Conservation (phyloP, 805 yeast species). For the Helenozyma rhizophorensis region DNA sequence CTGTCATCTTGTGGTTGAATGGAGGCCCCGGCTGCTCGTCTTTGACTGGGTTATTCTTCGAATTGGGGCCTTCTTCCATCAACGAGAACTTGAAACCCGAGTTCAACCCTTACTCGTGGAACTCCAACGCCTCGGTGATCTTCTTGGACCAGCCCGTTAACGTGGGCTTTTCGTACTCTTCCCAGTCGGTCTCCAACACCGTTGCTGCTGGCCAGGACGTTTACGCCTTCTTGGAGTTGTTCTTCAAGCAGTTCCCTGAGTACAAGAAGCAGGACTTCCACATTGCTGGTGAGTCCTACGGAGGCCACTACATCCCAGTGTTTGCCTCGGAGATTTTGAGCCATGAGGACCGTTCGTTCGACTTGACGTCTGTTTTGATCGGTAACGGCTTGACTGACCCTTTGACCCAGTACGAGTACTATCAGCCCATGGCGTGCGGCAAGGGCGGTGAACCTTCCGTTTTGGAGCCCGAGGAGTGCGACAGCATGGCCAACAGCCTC, state of each 20-base stretch:
- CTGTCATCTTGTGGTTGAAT: slow-evolving; percentile 85
- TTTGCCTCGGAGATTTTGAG: slow-evolving; percentile 77
- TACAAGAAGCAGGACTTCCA: slow-evolving; percentile 56
- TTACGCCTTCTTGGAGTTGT: slow-evolving; percentile 74
- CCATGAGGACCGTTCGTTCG: slow-evolving; percentile 41
- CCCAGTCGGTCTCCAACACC: slow-evolving; percentile 59
- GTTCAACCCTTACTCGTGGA: slow-evolving; percentile 86
- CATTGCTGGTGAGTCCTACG: slow-evolving; percentile 91
- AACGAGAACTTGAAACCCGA: slow-evolving; percentile 64
- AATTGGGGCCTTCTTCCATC: slow-evolving; percentile 83
- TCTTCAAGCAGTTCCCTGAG: slow-evolving; percentile 80
- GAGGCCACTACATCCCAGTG: slow-evolving; percentile 90
- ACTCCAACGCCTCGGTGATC: slow-evolving; percentile 81
- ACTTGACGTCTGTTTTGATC: slow-evolving; percentile 60
- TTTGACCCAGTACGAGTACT: slow-evolving; percentile 35
- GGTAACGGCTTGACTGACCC: slow-evolving; percentile 95
- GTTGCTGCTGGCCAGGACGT: slow-evolving; percentile 86
- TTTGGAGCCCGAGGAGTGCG: slow-evolving; percentile 64
- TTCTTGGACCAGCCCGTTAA: slow-evolving; percentile 93
- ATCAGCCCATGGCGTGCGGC: slow-evolving; percentile 91
- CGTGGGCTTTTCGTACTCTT: slow-evolving; percentile 85
- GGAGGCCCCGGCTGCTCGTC: slow-evolving; percentile 98
- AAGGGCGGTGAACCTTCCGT: slow-evolving; percentile 79
- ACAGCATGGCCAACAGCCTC: slow-evolving; percentile 53
- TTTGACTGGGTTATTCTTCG: slow-evolving; percentile 83